phyloP scores from a whole-genome alignment of 495 filamentous ascomycete species.

The Penicillium lividum region DNA sequence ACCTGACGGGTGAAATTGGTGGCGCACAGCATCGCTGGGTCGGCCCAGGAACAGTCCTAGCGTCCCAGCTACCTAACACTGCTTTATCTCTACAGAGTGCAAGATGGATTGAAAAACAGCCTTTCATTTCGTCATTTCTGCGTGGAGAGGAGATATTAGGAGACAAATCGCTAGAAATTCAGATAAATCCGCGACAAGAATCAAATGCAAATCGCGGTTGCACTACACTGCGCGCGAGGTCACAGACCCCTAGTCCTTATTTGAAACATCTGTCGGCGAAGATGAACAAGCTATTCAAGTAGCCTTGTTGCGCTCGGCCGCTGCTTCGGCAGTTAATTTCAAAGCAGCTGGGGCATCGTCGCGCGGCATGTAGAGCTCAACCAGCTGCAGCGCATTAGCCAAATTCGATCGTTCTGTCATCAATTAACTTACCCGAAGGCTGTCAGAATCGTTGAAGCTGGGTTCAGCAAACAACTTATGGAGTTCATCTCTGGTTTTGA shows the following conservation, averaged over 20 bases:
- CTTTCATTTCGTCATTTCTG: not conserved
- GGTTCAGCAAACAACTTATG: slow-evolving; percentile 65
- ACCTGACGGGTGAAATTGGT: not conserved
- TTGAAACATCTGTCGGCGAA: not conserved
- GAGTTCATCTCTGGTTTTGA: slow-evolving; percentile 71
- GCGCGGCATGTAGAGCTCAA: slow-evolving; percentile 84
- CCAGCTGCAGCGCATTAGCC: slow-evolving; percentile 59
- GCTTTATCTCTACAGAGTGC: not conserved
- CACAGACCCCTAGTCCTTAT: not conserved
- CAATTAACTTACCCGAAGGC: slow-evolving; percentile 42
- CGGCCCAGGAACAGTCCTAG: not conserved
- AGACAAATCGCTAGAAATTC: not conserved
- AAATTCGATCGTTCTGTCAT: not conserved
- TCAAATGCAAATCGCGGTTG: not conserved
- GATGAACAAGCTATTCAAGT: not conserved
- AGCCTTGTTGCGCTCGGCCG: slow-evolving; percentile 65
- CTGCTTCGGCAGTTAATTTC: slow-evolving; percentile 62
- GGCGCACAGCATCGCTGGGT: not conserved
- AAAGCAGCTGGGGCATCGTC: slow-evolving; percentile 74
- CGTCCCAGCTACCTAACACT: not conserved
- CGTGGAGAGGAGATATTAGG: not conserved
- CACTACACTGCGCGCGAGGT: not conserved
- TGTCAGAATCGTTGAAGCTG: slow-evolving; percentile 56
- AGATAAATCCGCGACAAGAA: no score
- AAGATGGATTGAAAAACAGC: not conserved